These are phyloP conservation scores for Neurospora hispaniola DNA, from an alignment of 495 filamentous ascomycete species.

Conservation along the genomic window DNA sequence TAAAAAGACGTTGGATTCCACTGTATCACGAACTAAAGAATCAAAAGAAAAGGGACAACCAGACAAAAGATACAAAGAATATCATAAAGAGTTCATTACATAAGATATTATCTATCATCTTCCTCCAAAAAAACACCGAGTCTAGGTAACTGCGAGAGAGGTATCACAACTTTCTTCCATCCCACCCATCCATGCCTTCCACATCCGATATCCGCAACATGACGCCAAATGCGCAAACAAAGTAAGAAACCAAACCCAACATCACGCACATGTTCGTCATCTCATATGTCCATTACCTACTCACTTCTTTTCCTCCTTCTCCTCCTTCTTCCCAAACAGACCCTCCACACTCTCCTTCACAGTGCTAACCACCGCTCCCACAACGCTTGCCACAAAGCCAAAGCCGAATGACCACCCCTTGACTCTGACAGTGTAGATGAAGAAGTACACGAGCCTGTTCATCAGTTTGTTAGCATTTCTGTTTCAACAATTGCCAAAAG, in stretches of 20 bases:
- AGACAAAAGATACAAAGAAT: background rate
- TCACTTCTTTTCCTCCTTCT: background rate
- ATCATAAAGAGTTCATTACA: background rate
- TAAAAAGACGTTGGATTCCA: no score
- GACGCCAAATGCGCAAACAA: background rate
- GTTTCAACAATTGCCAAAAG: background rate
- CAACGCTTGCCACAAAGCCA: conserved; percentile 15
- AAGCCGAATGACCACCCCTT: conserved; percentile 66
- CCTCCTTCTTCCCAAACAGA: background rate
- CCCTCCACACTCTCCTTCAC: background rate
- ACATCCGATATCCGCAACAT: background rate
- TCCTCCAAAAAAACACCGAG: background rate
- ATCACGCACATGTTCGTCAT: background rate
- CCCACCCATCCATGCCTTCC: background rate
- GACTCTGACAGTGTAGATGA: conserved; percentile 67
- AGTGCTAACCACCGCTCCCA: background rate
- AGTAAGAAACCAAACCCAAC: background rate
- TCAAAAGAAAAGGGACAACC: background rate
- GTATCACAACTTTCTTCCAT: background rate
- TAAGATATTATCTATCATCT: background rate
- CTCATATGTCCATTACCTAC: background rate
- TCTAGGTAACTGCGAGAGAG: background rate
- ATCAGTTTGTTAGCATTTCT: background rate
- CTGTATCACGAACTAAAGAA: background rate
- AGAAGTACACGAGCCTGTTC: conserved; percentile 64